phyloP scores from a whole-genome alignment of 805 yeast genomes.

The Hanseniaspora jakobsenii region DNA sequence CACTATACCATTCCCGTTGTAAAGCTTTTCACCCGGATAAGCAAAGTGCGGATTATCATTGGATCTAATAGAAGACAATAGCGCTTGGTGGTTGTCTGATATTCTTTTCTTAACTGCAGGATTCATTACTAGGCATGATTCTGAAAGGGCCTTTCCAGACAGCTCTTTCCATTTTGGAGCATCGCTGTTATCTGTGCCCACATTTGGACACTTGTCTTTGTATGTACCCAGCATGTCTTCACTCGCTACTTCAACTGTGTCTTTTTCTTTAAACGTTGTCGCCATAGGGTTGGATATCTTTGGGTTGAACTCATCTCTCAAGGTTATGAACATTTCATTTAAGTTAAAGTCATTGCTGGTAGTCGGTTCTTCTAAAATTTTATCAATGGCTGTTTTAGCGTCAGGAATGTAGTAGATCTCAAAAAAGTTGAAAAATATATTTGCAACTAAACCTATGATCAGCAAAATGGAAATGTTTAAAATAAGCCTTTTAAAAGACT shows the following conservation, averaged over 20 bases:
- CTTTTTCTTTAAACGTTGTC: slow-evolving; percentile 6
- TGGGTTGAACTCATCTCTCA: no score
- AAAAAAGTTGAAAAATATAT: no score
- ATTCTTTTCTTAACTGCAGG: background rate
- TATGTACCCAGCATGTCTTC: slow-evolving; percentile 2
- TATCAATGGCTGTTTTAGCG: no score
- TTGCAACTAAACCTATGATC: background rate
- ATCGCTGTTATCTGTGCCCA: slow-evolving; percentile 7
- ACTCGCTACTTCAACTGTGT: background rate
- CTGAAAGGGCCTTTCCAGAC: background rate
- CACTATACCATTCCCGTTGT: slow-evolving; percentile 46
- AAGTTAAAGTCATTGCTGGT: no score
- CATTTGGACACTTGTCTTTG: slow-evolving; percentile 5
- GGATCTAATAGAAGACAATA: background rate
- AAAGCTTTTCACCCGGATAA: slow-evolving; percentile 8
- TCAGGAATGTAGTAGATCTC: no score
- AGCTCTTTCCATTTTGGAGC: slow-evolving; percentile 1
- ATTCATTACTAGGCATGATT: slow-evolving; percentile 6
- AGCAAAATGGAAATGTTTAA: background rate
- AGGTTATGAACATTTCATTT: no score
- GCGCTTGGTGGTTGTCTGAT: background rate
- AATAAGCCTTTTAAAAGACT: background rate
- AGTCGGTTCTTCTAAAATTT: no score
- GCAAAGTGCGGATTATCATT: background rate
- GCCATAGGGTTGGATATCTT: background rate